Conservation (phyloP, 1,139 yeast genomes). For the Candida pseudoviswanathii region DNA sequence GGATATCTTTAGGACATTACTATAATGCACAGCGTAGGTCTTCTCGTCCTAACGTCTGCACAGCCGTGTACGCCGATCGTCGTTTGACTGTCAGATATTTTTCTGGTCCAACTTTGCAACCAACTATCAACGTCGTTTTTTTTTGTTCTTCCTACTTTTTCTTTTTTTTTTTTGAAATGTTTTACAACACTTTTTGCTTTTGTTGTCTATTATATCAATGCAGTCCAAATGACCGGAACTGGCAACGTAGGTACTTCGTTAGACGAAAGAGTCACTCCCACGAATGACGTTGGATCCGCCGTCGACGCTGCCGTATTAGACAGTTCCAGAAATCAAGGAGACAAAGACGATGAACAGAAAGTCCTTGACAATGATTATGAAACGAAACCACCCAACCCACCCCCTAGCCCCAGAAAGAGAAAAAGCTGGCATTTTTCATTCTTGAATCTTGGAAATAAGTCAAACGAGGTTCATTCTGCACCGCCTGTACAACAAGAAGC, state of each 20-base stretch:
- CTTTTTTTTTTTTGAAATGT: background rate
- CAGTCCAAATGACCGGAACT: background rate
- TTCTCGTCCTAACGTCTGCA: background rate
- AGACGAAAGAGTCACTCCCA: background rate
- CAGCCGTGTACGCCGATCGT: background rate
- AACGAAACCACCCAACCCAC: background rate
- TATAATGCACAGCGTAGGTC: background rate
- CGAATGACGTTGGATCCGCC: background rate
- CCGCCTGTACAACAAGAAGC: background rate
- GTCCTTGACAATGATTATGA: background rate
- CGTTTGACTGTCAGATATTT: background rate
- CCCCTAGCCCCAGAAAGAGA: background rate
- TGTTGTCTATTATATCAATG: background rate
- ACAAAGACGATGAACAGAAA: background rate
- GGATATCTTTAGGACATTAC: too few species aligned
- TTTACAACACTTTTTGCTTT: background rate
- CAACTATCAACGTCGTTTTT: background rate
- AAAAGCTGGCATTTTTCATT: slow-evolving; percentile 1
- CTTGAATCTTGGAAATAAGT: background rate
- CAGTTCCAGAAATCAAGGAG: background rate
- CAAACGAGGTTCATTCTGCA: background rate
- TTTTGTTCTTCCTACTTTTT: background rate
- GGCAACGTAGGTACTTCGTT: background rate
- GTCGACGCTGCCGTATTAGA: background rate
- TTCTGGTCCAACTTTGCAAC: background rate